Base-by-base conservation (phyloP, 2,329 filamentous ascomycete species). In the Alternaria ethzedia region DNA sequence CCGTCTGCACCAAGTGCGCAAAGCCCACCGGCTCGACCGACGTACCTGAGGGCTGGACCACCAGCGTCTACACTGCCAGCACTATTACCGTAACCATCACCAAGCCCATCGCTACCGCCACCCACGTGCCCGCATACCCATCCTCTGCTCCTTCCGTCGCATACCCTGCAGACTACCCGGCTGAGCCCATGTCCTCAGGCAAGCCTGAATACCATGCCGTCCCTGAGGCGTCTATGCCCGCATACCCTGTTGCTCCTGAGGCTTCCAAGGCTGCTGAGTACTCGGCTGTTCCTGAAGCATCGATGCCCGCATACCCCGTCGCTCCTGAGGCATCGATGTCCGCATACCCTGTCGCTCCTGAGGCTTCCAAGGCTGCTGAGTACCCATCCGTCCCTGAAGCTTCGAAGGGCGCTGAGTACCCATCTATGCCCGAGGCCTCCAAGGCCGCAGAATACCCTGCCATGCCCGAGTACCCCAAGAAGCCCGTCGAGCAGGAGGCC, bases 51-150 rank as follows among this genome's bases (percentile, higher is more conserved):
- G 75, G 70, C 58, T 78, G 76, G 77, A 76, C 73, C 17, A 78
- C 75, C 12, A 77, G 71, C 13, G 69, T 76, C 15, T 74, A 75
- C 56, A 70, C 78, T 50, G 70, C 71, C 32, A 67, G 67, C 61
- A 75, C 74, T 4, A 68, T 73, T 9, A 78, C 75, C 2, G 71
- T 77, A 23, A 78, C 75, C 4, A 65, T 78, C 44, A 78, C 75
- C 45, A 77, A 77, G 67, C 76, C 76, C 10, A 60, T 70, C 50
- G 61, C 69, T 20, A 54, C 69, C 4, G 59, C 65, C 15, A 73
- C 72, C 11, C 56, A 66, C 25, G 61, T 68, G n/a, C 65, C 70
- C 10, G 63, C 62, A 15, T 65, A 72, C 56, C 64, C 66, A 8
- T 65, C 64, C 13, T 43, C 54, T 10, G 54, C 55, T 41, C 32